These are phyloP conservation scores for Dendrostoma leiphaemia DNA, from an alignment of 2,329 filamentous ascomycete species.

Conservation along the genomic window DNA sequence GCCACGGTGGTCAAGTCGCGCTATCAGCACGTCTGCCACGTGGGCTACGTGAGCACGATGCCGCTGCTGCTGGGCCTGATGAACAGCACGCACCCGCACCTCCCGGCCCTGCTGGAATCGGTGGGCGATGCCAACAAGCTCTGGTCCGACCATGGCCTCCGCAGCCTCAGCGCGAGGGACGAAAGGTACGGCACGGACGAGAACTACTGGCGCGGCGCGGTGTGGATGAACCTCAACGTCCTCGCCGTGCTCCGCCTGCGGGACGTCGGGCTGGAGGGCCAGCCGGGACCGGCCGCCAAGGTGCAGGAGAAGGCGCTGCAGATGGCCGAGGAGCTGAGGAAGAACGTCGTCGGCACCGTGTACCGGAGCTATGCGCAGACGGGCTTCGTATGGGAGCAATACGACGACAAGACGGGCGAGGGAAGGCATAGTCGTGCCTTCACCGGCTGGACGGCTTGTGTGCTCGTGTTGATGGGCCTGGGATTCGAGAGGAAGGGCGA, in stretches of 20 bases:
- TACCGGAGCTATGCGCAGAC: conserved; percentile 59
- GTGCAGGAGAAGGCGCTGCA: conserved; percentile 10
- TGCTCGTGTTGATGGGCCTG: conserved; percentile 64
- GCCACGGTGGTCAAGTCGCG: conserved; percentile 67
- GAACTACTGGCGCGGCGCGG: conserved; percentile 24
- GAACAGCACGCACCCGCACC: conserved; percentile 17
- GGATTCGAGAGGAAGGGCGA: conserved; percentile 6
- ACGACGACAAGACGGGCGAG: conserved; percentile 63
- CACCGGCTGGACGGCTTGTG: conserved; percentile 71
- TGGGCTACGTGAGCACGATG: conserved; percentile 21
- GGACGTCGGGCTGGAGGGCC: conserved; percentile 24
- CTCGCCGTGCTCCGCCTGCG: conserved; percentile 58
- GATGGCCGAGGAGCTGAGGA: conserved; percentile 21
- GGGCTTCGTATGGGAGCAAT: conserved; percentile 72
- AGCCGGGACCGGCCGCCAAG: background rate
- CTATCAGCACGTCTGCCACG: conserved; percentile 19
- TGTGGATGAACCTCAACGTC: conserved; percentile 23
- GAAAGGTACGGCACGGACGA: conserved; percentile 20
- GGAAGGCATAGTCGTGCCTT: conserved; percentile 70
- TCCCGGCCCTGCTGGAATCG: conserved; percentile 19
- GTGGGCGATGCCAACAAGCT: conserved; percentile 18
- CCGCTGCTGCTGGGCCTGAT: conserved; percentile 23
- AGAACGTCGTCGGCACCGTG: conserved; percentile 18
- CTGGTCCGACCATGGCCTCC: conserved; percentile 19
- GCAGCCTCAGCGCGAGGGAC: conserved; percentile 21